Evolutionary conservation across 1,284 basidiomycete genomes (phyloP).

Genomic region (Anthracocystis panici-leucophaei): DNA sequence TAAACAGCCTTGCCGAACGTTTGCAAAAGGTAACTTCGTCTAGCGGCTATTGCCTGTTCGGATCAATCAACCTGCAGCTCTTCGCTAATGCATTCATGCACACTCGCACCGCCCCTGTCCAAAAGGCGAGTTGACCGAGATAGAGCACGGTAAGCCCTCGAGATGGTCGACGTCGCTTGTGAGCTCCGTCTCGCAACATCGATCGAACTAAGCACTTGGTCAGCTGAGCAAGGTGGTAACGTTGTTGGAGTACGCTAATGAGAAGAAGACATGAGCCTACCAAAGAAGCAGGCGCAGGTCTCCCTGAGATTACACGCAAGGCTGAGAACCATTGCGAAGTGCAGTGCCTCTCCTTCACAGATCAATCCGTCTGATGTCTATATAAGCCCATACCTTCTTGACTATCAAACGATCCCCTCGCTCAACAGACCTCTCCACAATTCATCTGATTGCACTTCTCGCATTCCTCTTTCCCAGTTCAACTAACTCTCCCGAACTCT

Average conservation of each 20-base stretch:
- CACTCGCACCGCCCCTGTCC: background rate
- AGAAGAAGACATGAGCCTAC: background rate
- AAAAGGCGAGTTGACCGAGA: background rate
- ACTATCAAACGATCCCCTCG: background rate
- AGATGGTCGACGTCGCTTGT: background rate
- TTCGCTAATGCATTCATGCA: background rate
- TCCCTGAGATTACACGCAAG: background rate
- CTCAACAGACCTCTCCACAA: background rate
- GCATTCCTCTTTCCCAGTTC: background rate
- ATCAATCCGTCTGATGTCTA: background rate
- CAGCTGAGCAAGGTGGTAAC: background rate
- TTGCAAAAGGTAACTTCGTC: background rate
- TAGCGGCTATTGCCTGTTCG: background rate
- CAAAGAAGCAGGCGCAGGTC: background rate
- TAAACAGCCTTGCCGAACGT: background rate
- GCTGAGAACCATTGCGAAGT: background rate
- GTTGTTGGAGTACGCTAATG: background rate
- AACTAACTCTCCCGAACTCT: background rate
- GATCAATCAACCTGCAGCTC: background rate
- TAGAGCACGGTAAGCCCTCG: background rate
- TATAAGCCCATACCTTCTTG: constrained; percentile 6
- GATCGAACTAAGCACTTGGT: background rate
- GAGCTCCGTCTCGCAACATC: background rate
- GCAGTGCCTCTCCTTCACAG: background rate
- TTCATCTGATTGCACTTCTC: background rate